Evolutionary conservation across 2,329 filamentous ascomycete genomes (phyloP).

Genomic region (Ampelomyces quisqualis): DNA sequence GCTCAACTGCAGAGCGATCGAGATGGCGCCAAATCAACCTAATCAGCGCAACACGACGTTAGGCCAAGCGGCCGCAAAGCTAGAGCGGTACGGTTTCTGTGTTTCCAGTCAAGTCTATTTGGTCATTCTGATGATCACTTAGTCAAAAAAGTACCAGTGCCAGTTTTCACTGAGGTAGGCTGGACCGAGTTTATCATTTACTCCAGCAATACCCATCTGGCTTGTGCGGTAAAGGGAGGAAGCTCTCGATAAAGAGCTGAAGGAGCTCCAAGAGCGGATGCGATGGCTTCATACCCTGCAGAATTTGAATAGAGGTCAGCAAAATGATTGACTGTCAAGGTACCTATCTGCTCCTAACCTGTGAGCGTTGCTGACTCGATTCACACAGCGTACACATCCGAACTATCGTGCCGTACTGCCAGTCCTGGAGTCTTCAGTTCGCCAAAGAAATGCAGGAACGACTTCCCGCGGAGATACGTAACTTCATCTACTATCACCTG

Average conservation of each 20-base stretch:
- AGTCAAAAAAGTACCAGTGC: background rate
- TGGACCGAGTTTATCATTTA: no score
- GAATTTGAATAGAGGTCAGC: no score
- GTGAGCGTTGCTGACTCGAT: no score
- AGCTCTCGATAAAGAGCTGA: background rate
- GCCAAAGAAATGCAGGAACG: conserved; percentile 1
- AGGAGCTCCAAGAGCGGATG: background rate
- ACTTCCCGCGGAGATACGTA: conserved; percentile 3
- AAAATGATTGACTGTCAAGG: conserved; percentile 1
- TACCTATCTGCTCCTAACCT: no score
- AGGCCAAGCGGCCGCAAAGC: background rate
- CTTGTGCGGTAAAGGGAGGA: background rate
- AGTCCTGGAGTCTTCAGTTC: conserved; percentile 3
- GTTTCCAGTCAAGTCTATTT: background rate
- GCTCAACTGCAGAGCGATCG: no score
- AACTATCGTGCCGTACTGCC: conserved; percentile 5
- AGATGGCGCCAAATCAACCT: no score
- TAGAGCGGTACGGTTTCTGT: background rate
- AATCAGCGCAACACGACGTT: no score
- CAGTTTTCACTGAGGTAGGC: no score
- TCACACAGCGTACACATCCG: background rate
- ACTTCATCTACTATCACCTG: conserved; percentile 4
- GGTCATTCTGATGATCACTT: background rate
- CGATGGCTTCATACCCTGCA: background rate
- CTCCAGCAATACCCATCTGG: no score